Conservation (phyloP, 352 stramenopile genomes). For the Phytophthora constricta region DNA sequence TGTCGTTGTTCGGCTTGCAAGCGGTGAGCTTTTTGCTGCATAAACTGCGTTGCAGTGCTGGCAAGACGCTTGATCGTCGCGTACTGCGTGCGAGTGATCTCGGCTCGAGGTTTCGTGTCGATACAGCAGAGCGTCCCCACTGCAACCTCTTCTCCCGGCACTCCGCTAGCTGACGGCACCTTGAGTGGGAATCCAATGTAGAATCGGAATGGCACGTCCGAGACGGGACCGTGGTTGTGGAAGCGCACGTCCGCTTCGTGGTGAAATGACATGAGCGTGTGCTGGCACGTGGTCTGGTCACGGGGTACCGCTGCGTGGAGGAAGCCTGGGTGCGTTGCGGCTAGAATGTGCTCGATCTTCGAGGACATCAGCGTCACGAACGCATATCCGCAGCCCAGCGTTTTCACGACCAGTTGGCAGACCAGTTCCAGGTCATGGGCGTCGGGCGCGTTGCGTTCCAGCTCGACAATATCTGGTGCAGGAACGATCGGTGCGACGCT, state of each 20-base stretch:
- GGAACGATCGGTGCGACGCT: constrained; percentile 18
- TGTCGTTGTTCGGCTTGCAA: constrained; percentile 4
- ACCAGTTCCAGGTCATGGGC: constrained; percentile 57
- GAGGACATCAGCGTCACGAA: constrained; percentile 61
- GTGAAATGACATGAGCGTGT: constrained; percentile 62
- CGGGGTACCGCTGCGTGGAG: constrained; percentile 40
- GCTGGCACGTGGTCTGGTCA: constrained; percentile 59
- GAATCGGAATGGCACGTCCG: constrained; percentile 48
- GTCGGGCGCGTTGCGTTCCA: constrained; percentile 20
- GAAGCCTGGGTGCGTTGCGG: constrained; percentile 34
- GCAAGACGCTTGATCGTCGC: constrained; percentile 34
- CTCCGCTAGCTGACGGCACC: constrained; percentile 12
- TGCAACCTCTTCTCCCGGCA: constrained; percentile 11
- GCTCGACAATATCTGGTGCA: constrained; percentile 12
- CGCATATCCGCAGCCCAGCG: constrained; percentile 52
- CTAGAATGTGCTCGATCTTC: constrained; percentile 47
- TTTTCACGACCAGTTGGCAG: constrained; percentile 50
- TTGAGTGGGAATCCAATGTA: constrained; percentile 67
- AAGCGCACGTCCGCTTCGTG: constrained; percentile 68
- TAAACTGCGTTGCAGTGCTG: constrained; percentile 23
- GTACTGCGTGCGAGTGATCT: constrained; percentile 46
- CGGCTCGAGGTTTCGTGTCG: constrained; percentile 26
- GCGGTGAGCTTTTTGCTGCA: constrained; percentile 25
- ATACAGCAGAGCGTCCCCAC: constrained; percentile 47
- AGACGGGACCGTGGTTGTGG: constrained; percentile 34